Conservation (phyloP, 164 flowering plant species). For the Amborella trichopoda region DNA sequence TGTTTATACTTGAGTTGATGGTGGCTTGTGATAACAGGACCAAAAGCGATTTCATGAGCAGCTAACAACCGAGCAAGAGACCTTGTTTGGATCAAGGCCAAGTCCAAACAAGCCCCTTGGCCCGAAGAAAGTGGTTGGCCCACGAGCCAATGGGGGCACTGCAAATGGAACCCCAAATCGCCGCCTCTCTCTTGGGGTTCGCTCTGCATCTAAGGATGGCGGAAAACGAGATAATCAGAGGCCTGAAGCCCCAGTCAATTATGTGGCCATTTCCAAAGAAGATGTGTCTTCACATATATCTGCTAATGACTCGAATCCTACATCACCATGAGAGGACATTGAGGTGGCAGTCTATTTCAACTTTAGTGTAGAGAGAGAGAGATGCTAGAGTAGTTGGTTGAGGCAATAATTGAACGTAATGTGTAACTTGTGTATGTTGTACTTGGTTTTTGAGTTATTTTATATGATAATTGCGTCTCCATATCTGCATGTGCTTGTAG, state of each 20-base stretch:
- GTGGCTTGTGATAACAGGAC: slow-evolving; percentile 35
- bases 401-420: too few species aligned
- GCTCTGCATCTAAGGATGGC: slow-evolving; percentile 52
- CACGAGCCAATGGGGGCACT: slow-evolving; percentile 66
- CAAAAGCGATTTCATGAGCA: slow-evolving; percentile 78
- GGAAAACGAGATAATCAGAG: slow-evolving; percentile 48
- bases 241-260: slow-evolving; percentile 67
- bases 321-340: slow-evolving; percentile 43
- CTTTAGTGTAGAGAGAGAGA: too few species aligned
- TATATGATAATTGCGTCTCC: too few species aligned
- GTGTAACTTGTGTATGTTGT: too few species aligned
- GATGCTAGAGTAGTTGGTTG: too few species aligned
- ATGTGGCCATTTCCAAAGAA: slow-evolving; percentile 69
- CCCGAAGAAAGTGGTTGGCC: slow-evolving; percentile 64
- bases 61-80: slow-evolving; percentile 68
- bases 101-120: slow-evolving; percentile 64
- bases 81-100: slow-evolving; percentile 60
- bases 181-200: slow-evolving; percentile 44
- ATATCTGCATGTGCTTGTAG: too few species aligned
- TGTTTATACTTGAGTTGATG: too few species aligned
- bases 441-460: too few species aligned
- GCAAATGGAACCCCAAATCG: slow-evolving; percentile 60
- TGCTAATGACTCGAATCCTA: slow-evolving; percentile 39
- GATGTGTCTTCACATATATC: slow-evolving; percentile 68
- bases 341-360: too few species aligned